phyloP scores from a whole-genome alignment of 768 basidiomycete genomes.

The Kwoniella pini region DNA sequence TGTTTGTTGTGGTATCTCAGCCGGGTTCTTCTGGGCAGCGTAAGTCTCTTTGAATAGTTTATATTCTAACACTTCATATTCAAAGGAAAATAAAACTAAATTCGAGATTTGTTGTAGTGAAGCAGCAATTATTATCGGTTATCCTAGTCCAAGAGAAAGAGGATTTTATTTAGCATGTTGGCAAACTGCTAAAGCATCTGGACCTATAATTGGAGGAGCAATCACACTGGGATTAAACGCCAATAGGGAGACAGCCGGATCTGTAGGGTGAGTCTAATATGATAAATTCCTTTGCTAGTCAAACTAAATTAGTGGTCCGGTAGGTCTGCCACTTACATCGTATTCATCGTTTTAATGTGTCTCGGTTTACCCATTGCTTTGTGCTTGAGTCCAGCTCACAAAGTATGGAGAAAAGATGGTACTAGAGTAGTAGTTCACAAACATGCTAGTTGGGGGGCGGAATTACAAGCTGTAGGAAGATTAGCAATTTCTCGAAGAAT shows the following conservation, averaged over 20 bases:
- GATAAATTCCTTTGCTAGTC: neutral
- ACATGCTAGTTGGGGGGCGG: conserved; percentile 18
- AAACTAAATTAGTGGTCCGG: neutral
- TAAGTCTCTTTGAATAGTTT: conserved; percentile 12
- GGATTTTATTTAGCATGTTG: conserved; percentile 46
- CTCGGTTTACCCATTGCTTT: conserved; percentile 33
- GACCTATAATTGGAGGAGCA: conserved; percentile 47
- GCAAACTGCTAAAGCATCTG: conserved; percentile 40
- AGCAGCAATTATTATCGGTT: conserved; percentile 50
- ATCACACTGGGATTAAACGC: conserved; percentile 49
- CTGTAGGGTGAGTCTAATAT: conserved; percentile 28
- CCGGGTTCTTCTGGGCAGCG: conserved; percentile 44
- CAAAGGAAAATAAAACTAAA: neutral
- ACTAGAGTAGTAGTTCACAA: conserved; percentile 25
- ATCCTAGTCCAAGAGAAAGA: conserved; percentile 39
- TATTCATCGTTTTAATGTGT: conserved; percentile 42
- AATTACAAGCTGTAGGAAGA: conserved; percentile 27
- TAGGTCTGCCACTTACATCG: conserved; percentile 36
- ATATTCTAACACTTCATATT: too few relatives aligned
- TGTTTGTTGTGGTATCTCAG: conserved; percentile 40
- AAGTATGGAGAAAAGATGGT: conserved; percentile 36
- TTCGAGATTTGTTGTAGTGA: conserved; percentile 19
- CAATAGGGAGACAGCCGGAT: conserved; percentile 28
- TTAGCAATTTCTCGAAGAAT: conserved; percentile 22
- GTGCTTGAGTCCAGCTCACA: conserved; percentile 29